These are phyloP conservation scores for Oryza brachyantha DNA, from an alignment of 176 grass and related monocot species.

Conservation along the genomic window DNA sequence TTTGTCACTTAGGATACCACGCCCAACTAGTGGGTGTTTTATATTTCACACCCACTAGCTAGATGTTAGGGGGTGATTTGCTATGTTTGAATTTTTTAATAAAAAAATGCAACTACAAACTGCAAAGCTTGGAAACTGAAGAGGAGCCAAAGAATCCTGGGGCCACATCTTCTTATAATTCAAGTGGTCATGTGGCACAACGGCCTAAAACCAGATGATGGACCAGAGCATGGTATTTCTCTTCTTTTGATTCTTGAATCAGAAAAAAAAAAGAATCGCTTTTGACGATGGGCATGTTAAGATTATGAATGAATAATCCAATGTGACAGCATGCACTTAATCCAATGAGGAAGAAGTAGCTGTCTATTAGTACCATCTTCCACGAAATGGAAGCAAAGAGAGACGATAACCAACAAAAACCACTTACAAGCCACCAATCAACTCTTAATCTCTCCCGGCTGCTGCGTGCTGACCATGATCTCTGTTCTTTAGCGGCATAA, in stretches of 20 bases:
- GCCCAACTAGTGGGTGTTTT: no score
- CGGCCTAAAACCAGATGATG: background rate
- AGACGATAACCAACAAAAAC: constrained; percentile 9
- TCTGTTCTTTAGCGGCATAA: constrained; percentile 16
- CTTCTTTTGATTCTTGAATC: background rate
- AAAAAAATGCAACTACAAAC: background rate
- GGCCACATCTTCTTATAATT: background rate
- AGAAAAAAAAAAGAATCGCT: background rate
- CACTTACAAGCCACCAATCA: constrained; percentile 26
- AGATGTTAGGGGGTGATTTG: no score
- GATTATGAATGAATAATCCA: background rate
- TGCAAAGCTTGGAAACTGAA: background rate
- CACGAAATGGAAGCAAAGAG: background rate
- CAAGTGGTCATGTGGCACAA: background rate
- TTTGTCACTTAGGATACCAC: no score
- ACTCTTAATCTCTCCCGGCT: constrained; percentile 13
- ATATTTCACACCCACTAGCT: no score
- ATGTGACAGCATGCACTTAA: background rate
- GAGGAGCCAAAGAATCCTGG: background rate
- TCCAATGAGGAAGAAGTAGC: background rate
- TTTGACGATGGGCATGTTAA: background rate
- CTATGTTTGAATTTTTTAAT: no score
- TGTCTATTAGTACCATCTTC: background rate
- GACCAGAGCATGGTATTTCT: background rate
- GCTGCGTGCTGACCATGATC: constrained; percentile 5